phyloP scores from a whole-genome alignment of 768 basidiomycete genomes.

The Boletus bicolor region DNA sequence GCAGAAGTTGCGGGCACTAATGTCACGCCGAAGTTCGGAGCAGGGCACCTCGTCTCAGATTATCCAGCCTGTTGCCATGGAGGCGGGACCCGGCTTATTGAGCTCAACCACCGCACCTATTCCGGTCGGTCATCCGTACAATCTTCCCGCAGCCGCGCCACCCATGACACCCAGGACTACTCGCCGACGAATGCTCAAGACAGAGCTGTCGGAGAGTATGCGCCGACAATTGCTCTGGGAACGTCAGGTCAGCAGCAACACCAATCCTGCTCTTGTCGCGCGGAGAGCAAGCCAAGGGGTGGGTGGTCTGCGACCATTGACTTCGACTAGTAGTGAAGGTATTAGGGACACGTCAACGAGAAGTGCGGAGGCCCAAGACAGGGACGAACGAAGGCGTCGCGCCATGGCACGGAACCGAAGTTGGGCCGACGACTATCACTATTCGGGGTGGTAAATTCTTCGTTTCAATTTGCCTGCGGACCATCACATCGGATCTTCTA shows the following conservation, averaged over 20 bases:
- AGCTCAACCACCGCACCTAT: conserved; percentile 48
- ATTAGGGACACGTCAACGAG: conserved; percentile 11
- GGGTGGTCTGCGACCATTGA: conserved; percentile 34
- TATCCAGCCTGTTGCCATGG: conserved; percentile 17
- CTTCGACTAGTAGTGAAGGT: conserved; percentile 27
- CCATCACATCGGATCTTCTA: conserved; percentile 20
- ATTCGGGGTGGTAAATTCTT: conserved; percentile 52
- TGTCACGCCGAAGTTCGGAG: conserved; percentile 42
- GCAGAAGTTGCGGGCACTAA: conserved; percentile 58
- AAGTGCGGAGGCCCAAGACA: conserved; percentile 31
- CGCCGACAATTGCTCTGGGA: conserved; percentile 81
- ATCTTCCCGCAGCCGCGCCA: conserved; percentile 59
- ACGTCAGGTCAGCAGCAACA: conserved; percentile 56
- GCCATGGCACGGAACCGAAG: conserved; percentile 61
- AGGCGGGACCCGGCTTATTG: conserved; percentile 19
- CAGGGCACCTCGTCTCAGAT: conserved; percentile 19
- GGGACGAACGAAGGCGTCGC: conserved; percentile 40
- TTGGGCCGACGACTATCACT: conserved; percentile 69
- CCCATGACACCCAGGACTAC: conserved; percentile 87
- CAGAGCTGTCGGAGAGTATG: conserved; percentile 82
- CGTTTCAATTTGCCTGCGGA: conserved; percentile 1
- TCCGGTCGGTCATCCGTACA: conserved; percentile 64
- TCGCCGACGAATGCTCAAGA: conserved; percentile 76
- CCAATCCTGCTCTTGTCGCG: conserved; percentile 40
- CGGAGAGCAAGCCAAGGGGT: conserved; percentile 29